Conservation (phyloP, 176 grass and related monocot genomes). For the Oryza meridionalis region DNA sequence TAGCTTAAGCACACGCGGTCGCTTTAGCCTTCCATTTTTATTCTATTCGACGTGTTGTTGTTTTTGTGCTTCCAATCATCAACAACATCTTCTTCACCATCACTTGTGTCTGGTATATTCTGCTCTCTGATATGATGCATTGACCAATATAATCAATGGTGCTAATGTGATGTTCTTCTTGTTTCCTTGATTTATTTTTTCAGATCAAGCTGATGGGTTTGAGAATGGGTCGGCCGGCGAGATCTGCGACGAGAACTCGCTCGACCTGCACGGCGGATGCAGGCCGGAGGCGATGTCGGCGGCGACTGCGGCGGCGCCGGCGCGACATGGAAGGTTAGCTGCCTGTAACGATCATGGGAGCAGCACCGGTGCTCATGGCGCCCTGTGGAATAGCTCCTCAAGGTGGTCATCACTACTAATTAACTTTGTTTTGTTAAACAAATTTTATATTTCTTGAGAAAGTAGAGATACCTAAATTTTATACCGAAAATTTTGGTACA, state of each 20-base stretch:
- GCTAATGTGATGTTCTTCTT: slow-evolving; percentile 11
- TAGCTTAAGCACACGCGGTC: neutral
- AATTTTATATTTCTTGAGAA: too few species aligned
- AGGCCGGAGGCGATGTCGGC: slow-evolving; percentile 14
- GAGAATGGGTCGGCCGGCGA: slow-evolving; percentile 66
- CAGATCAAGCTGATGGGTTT: slow-evolving; percentile 64
- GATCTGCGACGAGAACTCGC: slow-evolving; percentile 71
- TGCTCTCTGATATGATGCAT: neutral
- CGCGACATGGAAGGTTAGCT: slow-evolving; percentile 57
- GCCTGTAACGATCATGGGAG: slow-evolving; percentile 50
- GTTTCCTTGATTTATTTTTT: slow-evolving; percentile 2
- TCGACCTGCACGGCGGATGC: slow-evolving; percentile 41
- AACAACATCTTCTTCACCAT: neutral
- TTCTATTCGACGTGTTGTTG: slow-evolving; percentile 18
- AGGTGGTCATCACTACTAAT: slow-evolving; percentile 34
- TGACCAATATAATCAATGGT: neutral
- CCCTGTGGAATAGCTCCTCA: slow-evolving; percentile 67
- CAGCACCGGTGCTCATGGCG: slow-evolving; percentile 37
- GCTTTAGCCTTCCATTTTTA: slow-evolving; percentile 46
- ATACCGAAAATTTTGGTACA: too few species aligned
- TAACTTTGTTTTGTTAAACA: too few species aligned
- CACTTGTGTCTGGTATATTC: slow-evolving; percentile 34
- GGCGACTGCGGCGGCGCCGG: neutral
- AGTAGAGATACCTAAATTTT: too few species aligned
- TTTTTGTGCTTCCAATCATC: neutral